Evolutionary conservation across 2,329 filamentous ascomycete species (phyloP), one percentile per base, ranked within the genome.

Genomic region (Stachybotrys chlorohalonatus): DNA sequence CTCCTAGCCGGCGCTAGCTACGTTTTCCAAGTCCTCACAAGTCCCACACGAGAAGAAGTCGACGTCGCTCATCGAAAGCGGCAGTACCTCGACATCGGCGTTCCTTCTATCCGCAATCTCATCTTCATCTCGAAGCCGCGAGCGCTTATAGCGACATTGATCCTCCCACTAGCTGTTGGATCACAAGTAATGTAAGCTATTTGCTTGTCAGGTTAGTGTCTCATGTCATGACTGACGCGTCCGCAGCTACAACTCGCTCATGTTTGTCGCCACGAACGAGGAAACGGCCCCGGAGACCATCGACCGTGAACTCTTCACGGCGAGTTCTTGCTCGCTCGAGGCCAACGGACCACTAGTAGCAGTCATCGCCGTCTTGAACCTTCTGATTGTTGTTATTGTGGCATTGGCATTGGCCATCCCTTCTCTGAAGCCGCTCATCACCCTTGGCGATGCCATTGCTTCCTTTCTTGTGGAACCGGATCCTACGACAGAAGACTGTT

Each of bases 41-140:
- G 78, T 58, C 80, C 79, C 6, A 81, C 77, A 7, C 71, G 79
- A 47, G 63, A 63, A 11, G 79, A 82, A 59, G 62, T 82, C 8
- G 67, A 72, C 31, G 63, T 59, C 11, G 78, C 78, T 6, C 80
- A 82, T 58, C 66, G 65, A 11, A 67, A 64, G 39, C 70, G 67
- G 58, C 66, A 62, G 49, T 81, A 78, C 79, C 64, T 82, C 52
- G 77, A 82, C 56, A 76, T 82, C 31, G 79, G 79, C 7, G 69
- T 81, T 16, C 75, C 78, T 7, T 80, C 79, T 11, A 52, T 80
- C 31, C 72, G 78, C 51, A 82, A 82, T 58, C 63, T 80, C 3
- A 54, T 58, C 11, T 64, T 72, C 53, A 73, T 81, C 53, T 72
- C 74, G 15, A 64, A 63, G n/a, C 65, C 68, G 13, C 67, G 77